phyloP scores from a whole-genome alignment of 345 rosid genomes.

The Arabidopsis suecica region DNA sequence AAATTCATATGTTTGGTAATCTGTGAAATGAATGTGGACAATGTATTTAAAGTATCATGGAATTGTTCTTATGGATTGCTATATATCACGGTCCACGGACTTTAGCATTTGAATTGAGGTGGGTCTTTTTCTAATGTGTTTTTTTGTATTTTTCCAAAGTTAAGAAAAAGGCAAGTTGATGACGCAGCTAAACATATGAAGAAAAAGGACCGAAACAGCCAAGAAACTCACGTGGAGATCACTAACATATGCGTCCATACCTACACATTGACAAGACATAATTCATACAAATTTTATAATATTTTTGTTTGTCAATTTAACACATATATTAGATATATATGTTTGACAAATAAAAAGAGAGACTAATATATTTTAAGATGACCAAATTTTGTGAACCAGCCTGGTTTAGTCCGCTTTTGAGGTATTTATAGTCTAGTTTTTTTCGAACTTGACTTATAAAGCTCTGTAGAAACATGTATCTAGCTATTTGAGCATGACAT shows the following conservation, averaged over 20 bases:
- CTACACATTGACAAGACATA: background rate
- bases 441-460: background rate
- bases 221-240: slow-evolving; percentile 34
- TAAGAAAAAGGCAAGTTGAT: slow-evolving; percentile 21
- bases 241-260: slow-evolving; percentile 10
- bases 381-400: background rate
- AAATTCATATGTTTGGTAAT: slow-evolving; percentile 1
- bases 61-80: slow-evolving; percentile 9
- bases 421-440: background rate
- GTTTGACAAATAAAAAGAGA: background rate
- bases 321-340: background rate
- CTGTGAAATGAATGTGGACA: slow-evolving; percentile 14
- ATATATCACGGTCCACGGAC: background rate
- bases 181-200: slow-evolving; percentile 29
- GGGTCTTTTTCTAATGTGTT: background rate
- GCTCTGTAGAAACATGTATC: background rate
- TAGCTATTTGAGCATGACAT: background rate
- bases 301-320: background rate
- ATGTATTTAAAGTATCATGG: background rate
- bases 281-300: background rate
- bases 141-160: slow-evolving; percentile 27
- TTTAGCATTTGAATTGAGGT: background rate
- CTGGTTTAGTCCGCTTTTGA: background rate
- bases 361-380: background rate
- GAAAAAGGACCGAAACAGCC: slow-evolving; percentile 24